Percentiles rank a stretch among this genome's conserved stretches.
phyloP scores from a whole-genome alignment of 495 filamentous ascomycete species.

The Daldinia decipiens region DNA sequence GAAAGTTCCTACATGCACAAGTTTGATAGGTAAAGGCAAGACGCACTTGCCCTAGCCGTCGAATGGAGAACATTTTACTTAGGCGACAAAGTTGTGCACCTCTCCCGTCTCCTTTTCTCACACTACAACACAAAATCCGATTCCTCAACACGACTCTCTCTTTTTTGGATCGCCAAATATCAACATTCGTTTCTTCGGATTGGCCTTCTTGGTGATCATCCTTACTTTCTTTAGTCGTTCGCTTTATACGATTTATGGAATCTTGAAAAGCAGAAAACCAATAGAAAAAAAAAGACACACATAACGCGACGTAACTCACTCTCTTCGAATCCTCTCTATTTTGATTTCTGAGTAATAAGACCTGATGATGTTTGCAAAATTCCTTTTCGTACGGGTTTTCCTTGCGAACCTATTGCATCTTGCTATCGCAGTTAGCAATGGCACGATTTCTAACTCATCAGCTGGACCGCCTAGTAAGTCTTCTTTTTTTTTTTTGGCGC shows the following conservation, averaged over 20 bases:
- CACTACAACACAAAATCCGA: constrained; percentile 10
- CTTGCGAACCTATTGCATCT: constrained; percentile 33
- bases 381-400: constrained; percentile 25
- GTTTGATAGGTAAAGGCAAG: background rate
- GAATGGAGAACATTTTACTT: background rate
- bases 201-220: constrained; percentile 50
- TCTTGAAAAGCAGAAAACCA: constrained; percentile 38
- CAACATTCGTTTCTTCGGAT: constrained; percentile 42
- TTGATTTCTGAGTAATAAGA: background rate
- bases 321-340: constrained; percentile 9
- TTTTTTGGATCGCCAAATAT: constrained; percentile 50
- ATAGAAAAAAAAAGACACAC: constrained; percentile 18
- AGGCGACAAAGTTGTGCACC: background rate
- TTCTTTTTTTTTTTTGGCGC: background rate
- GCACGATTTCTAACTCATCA: constrained; percentile 10
- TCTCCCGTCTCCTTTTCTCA: background rate
- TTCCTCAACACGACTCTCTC: constrained; percentile 10
- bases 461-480: constrained; percentile 37
- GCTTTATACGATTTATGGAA: constrained; percentile 45
- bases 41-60: background rate
- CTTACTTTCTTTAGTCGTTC: constrained; percentile 42
- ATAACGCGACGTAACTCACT: constrained; percentile 13
- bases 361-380: constrained; percentile 32
- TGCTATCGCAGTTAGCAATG: constrained; percentile 32
- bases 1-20: background rate